Evolutionary conservation across 352 stramenopile species (phyloP).

Genomic region (Phytophthora sp.): DNA sequence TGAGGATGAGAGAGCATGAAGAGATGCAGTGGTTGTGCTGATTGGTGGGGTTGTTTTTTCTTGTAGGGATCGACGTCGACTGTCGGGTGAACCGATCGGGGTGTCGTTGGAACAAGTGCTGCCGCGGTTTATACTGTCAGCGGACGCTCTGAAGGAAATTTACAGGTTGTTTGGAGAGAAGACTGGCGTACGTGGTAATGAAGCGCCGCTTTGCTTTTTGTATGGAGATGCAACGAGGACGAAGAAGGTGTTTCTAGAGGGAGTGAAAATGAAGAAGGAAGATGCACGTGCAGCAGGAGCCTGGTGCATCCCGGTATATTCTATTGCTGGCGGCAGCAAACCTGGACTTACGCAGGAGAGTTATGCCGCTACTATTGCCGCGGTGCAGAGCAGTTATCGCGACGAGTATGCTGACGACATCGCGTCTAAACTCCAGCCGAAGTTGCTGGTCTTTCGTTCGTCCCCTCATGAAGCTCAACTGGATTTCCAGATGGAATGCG

Average conservation of each 20-base stretch:
- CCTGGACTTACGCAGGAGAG: slow-evolving; percentile 24
- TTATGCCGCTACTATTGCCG: slow-evolving; percentile 39
- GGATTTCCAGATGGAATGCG: slow-evolving; percentile 56
- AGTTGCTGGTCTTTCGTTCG: slow-evolving; percentile 44
- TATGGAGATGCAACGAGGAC: slow-evolving; percentile 28
- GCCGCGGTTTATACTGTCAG: slow-evolving; percentile 51
- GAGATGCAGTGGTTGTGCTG: neutral
- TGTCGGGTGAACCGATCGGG: slow-evolving; percentile 44
- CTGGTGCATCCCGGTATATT: slow-evolving; percentile 49
- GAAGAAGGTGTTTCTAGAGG: slow-evolving; percentile 31
- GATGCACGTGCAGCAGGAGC: slow-evolving; percentile 18
- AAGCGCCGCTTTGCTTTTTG: slow-evolving; percentile 48
- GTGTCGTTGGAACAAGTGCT: slow-evolving; percentile 54
- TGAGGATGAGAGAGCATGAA: slow-evolving; percentile 15
- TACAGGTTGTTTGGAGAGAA: slow-evolving; percentile 37
- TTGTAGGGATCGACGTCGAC: slow-evolving; percentile 64
- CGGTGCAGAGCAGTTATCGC: slow-evolving; percentile 34
- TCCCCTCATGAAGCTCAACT: slow-evolving; percentile 44
- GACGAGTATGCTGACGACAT: slow-evolving; percentile 47
- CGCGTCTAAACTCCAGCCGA: slow-evolving; percentile 41
- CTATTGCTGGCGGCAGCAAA: slow-evolving; percentile 8
- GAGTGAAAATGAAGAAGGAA: slow-evolving; percentile 36
- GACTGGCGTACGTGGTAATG: neutral
- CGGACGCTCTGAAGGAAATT: slow-evolving; percentile 55
- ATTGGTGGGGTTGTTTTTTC: neutral